Evolutionary conservation across 2,329 filamentous ascomycete genomes (phyloP).

Genomic region (Aspergillus sp.): DNA sequence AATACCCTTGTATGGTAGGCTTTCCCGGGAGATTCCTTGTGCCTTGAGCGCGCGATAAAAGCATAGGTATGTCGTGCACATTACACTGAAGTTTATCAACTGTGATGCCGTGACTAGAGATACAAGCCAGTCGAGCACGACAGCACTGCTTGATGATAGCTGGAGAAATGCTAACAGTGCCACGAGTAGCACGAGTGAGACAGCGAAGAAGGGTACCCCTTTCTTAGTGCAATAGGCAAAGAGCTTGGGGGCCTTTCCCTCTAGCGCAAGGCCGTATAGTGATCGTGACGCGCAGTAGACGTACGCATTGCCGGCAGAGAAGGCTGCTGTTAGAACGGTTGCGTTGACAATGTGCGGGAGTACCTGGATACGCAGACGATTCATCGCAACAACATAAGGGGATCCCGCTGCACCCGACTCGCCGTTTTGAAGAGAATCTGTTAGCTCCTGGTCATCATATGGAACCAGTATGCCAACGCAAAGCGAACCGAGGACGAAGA

Average conservation of each 20-base stretch:
- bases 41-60: constrained; percentile 57
- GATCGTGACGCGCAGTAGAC: constrained; percentile 55
- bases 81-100: constrained; percentile 62
- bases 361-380: constrained; percentile 52
- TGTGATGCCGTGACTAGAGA: constrained; percentile 58
- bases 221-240: constrained; percentile 59
- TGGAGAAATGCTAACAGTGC: no score
- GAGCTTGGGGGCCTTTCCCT: constrained; percentile 54
- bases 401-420: constrained; percentile 54
- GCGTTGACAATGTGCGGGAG: constrained; percentile 63
- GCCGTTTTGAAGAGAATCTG: constrained; percentile 22
- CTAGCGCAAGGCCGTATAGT: constrained; percentile 54
- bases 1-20: constrained; percentile 58
- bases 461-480: constrained; percentile 67
- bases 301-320: constrained; percentile 59
- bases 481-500: constrained; percentile 70
- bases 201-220: constrained; percentile 48
- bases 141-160: constrained; percentile 30
- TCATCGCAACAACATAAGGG: constrained; percentile 64
- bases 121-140: constrained; percentile 57
- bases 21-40: constrained; percentile 53
- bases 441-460: constrained; percentile 56
- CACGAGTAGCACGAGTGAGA: constrained; percentile 54
- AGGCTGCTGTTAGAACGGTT: constrained; percentile 54
- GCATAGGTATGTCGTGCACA: constrained; percentile 57